These are phyloP conservation scores for Suhomyces atakaporum DNA, from an alignment of 1,139 yeast species.

Conservation along the genomic window DNA sequence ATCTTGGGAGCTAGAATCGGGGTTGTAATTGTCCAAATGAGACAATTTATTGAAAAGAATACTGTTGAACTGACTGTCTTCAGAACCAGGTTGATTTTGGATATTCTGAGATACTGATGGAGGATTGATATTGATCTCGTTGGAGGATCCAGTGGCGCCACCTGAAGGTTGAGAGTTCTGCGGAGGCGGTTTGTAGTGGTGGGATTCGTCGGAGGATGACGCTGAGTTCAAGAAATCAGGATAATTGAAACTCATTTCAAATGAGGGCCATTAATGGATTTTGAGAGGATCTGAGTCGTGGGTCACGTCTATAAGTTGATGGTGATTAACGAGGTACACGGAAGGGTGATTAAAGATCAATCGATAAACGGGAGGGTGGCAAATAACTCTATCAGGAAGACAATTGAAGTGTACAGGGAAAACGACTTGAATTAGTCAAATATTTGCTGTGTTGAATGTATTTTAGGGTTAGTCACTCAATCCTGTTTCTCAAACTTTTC, in stretches of 20 bases:
- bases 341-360: neutral
- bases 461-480: constrained; percentile 2
- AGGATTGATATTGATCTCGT: constrained; percentile 1
- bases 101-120: neutral
- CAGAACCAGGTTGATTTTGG: constrained; percentile 5
- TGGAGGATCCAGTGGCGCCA: constrained; percentile 1
- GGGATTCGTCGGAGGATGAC: constrained; percentile 4
- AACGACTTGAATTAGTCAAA: neutral
- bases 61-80: constrained; percentile 25
- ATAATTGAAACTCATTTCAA: constrained; percentile 36
- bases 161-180: constrained; percentile 1
- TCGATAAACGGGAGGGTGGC: neutral
- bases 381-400: neutral
- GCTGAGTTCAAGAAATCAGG: constrained; percentile 35
- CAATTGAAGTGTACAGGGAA: too few relatives aligned
- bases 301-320: neutral
- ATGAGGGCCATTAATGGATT: neutral
- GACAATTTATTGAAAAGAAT: constrained; percentile 33
- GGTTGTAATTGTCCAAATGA: constrained; percentile 20
- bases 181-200: constrained; percentile 5
- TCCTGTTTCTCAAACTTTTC: constrained; percentile 4
- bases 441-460: neutral
- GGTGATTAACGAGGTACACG: neutral
- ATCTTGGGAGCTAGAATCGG: constrained; percentile 4
- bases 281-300: neutral